Evolutionary conservation across 2,329 filamentous ascomycete genomes (phyloP), one percentile per base, ranked within the genome.

Genomic region (Pseudocercospora fuligena): DNA sequence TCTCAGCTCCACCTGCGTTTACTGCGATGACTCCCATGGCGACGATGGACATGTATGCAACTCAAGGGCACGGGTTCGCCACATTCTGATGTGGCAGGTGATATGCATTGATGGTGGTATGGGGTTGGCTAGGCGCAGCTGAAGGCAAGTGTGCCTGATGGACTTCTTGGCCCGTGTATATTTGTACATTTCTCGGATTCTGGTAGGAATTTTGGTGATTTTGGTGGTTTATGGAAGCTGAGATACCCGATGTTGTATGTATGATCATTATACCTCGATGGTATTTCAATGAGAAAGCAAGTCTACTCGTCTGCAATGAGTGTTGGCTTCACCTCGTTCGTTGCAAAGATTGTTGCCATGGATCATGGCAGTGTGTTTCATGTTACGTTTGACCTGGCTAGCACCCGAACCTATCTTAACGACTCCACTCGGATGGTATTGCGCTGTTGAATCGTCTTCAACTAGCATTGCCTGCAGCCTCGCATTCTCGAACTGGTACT

Each of bases 1-100:
- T 69, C 3, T 72, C 72, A 3, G 69, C 70, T 2, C 72, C 70
- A 12, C 40, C 68, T 19, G 33, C 56, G 3, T 69, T 67, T 11
- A 19, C 67, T 29, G 54, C 60, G 31, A 66, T 66, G 49, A 63
- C 36, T 19, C 60, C 49, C 9, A 61, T 63, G n/a, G 2, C 56
- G 4, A 31, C 56, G n/a, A 58, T 58, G 56, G 56, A 33, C 16
- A 58, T 58, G 31, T 58, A 58, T 31, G 33, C 56, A 11, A 31
- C 56, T 23, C 11, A 9, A 4, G 56, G 56, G 16, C 16, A 33
- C n/a, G 23, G 9, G 2, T 58, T 58, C 19, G 56, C 33, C n/a
- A 21, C 56, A 19, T 58, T 36, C 51, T 56, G 51, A 56, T 33
- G 5, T 19, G 51, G 21, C 6, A 16, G 21, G 23, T 53, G 49